These are phyloP conservation scores for Kappamyces sp. DNA, from an alignment of 192 early-diverging fungal genomes.

Conservation along the genomic window DNA sequence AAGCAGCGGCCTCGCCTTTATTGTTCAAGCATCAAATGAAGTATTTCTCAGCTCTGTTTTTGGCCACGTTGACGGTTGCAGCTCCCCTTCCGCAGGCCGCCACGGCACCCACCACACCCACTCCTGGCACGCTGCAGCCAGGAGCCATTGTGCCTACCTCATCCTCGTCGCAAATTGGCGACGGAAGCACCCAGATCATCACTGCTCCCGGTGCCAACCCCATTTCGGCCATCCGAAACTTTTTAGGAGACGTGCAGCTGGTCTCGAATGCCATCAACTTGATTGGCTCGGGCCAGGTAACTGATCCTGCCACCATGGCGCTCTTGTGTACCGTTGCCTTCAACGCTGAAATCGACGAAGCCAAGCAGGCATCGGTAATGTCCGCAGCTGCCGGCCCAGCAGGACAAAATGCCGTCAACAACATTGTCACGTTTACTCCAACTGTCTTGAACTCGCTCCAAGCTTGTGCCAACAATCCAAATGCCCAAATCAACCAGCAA, in stretches of 20 bases:
- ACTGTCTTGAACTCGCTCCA: slow-evolving; percentile 8
- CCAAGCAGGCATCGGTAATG: not conserved
- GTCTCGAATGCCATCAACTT: slow-evolving; percentile 5
- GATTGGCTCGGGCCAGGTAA: slow-evolving; percentile 3
- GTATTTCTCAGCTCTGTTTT: not conserved
- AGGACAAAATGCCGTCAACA: slow-evolving; percentile 3
- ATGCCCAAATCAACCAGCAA: not conserved
- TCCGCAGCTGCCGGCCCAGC: slow-evolving; percentile 8
- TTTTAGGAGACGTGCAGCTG: slow-evolving; percentile 10
- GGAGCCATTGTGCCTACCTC: not conserved
- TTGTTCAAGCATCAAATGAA: not conserved
- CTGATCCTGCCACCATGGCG: slow-evolving; percentile 7
- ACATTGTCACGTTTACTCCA: slow-evolving; percentile 7
- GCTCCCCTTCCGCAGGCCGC: not conserved
- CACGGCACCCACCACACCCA: not conserved
- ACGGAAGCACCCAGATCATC: not conserved
- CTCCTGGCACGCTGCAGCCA: not conserved
- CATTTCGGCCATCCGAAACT: slow-evolving; percentile 1
- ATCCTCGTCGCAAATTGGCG: not conserved
- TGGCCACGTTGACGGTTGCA: not conserved
- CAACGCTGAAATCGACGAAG: slow-evolving; percentile 9
- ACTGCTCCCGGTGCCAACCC: not conserved
- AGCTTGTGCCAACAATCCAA: not conserved
- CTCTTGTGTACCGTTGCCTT: not conserved
- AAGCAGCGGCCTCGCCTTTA: not conserved